A percentile compares a stretch with the other conserved stretches of the same genome.
Conservation (phyloP, 225 moss, liverwort and hornwort genomes). For the Polytrichum commune region DNA sequence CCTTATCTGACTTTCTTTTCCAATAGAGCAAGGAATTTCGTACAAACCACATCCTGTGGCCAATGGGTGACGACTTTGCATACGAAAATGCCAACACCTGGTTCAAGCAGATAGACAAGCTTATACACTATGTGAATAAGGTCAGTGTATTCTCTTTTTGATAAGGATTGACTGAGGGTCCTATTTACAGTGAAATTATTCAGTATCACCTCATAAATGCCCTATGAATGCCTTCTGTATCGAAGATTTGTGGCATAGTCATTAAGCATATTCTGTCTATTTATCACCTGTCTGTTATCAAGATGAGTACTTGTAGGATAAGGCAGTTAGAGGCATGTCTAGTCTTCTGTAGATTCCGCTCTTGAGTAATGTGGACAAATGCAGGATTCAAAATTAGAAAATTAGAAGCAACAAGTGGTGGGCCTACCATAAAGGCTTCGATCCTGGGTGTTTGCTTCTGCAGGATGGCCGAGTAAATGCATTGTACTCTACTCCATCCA, state of each 20-base stretch:
- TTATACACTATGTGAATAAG: constrained; percentile 89
- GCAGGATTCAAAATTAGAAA: too few relatives aligned
- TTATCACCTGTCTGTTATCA: too few relatives aligned
- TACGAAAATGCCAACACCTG: constrained; percentile 97
- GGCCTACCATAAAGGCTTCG: constrained; percentile 3
- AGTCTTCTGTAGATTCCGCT: too few relatives aligned
- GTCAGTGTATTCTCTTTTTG: constrained; percentile 16
- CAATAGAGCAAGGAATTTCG: constrained; percentile 61
- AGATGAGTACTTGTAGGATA: too few relatives aligned
- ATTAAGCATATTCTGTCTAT: too few relatives aligned
- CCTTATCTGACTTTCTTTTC: background rate
- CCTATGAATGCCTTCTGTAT: too few relatives aligned
- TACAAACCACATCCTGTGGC: constrained; percentile 89
- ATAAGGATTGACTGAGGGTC: background rate
- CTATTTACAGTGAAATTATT: too few relatives aligned
- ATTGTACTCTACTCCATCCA: constrained; percentile 91
- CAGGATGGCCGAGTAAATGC: constrained; percentile 96
- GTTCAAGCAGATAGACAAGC: constrained; percentile 97
- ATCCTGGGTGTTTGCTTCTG: constrained; percentile 8
- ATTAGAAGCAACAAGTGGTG: too few relatives aligned
- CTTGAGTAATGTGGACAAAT: too few relatives aligned
- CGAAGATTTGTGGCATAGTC: too few relatives aligned
- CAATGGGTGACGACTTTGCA: constrained; percentile 95
- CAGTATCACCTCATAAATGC: too few relatives aligned
- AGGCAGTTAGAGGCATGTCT: too few relatives aligned